Evolutionary conservation across 2,329 filamentous ascomycete genomes (phyloP), one percentile per base, ranked within the genome.

Genomic region (Ceratocystis albifundus): DNA sequence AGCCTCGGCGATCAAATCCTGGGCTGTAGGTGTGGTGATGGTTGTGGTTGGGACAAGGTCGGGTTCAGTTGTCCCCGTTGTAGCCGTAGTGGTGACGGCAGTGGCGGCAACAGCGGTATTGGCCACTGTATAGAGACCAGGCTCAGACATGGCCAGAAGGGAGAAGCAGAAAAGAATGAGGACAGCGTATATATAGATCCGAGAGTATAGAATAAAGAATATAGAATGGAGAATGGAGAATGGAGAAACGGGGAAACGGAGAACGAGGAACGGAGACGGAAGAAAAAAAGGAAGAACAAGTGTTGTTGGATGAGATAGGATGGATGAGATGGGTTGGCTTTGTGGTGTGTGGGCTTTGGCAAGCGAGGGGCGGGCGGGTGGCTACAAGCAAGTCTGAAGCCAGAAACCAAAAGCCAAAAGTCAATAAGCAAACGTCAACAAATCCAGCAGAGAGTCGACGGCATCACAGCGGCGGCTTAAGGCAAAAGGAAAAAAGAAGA

Each of bases 11-110:
- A 68, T 25, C 17, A 44, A 20, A 20, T 20, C 32, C 7, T 2
- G 61, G 8, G 2, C 17, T 41, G 77, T 77, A 66, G 74, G 72
- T 65, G 74, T 69, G 41, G 70, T 69, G 67, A 72, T 70, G 68
- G 74, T 71, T 68, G 76, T 76, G 66, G 69, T 45, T 12, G 41
- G 22, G 20, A 25, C 53, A 32, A n/a, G 53, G 53, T 59, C 53
- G 28, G 7, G 3, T 30, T 59, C 28, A 25, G 55, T 30, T 30
- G 53, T 7, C 25, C 15, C 53, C 10, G 53, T 22, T 57, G 28
- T 17, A 57, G 22, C 25, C n/a, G 57, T 17, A 41, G 36, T 36
- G 12, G 41, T 22, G 17, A 44, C 36, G 25, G 50, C 20, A 46
- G 57, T 25, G 30, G 59, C 59, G 10, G n/a, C 32, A 22, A 12